A percentile compares a stretch with the other conserved stretches of the same genome.
phyloP scores from a whole-genome alignment of 1,284 basidiomycete genomes.

The Puccinia horiana region DNA sequence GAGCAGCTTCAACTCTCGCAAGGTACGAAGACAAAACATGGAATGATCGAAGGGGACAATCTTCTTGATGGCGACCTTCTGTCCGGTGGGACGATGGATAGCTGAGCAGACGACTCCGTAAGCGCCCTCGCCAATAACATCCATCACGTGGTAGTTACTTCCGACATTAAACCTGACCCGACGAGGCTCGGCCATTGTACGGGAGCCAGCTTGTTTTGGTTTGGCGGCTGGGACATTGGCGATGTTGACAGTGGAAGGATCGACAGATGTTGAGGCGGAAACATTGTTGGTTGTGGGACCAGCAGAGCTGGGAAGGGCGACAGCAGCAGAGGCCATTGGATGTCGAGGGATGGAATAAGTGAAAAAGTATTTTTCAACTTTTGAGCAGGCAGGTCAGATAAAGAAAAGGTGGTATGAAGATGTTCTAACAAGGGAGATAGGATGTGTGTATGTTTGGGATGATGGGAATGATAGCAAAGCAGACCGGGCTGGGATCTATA shows the following conservation, averaged over 20 bases:
- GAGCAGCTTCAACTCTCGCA: constrained; percentile 73
- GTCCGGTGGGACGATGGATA: constrained; percentile 58
- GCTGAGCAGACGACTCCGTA: constrained; percentile 61
- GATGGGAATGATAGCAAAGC: not conserved
- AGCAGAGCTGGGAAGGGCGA: constrained; percentile 28
- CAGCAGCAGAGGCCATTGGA: constrained; percentile 25
- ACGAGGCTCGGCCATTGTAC: constrained; percentile 50
- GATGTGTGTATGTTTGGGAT: not conserved
- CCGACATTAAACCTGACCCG: constrained; percentile 53
- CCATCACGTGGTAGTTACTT: constrained; percentile 56
- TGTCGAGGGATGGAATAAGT: not conserved
- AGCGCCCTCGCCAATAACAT: constrained; percentile 61
- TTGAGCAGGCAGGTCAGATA: not conserved
- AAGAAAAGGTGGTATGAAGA: not conserved
- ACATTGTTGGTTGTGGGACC: not conserved
- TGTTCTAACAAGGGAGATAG: not conserved
- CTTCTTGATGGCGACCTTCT: constrained; percentile 61
- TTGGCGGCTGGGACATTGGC: constrained; percentile 4
- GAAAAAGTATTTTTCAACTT: not conserved
- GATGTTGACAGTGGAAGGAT: constrained; percentile 11
- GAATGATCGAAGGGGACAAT: constrained; percentile 84
- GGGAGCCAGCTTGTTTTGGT: constrained; percentile 8
- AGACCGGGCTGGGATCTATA: not conserved
- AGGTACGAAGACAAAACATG: constrained; percentile 81
- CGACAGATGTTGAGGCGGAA: not conserved